These are phyloP conservation scores for Kuraishia hungarica DNA, from an alignment of 805 yeast species.

Conservation along the genomic window DNA sequence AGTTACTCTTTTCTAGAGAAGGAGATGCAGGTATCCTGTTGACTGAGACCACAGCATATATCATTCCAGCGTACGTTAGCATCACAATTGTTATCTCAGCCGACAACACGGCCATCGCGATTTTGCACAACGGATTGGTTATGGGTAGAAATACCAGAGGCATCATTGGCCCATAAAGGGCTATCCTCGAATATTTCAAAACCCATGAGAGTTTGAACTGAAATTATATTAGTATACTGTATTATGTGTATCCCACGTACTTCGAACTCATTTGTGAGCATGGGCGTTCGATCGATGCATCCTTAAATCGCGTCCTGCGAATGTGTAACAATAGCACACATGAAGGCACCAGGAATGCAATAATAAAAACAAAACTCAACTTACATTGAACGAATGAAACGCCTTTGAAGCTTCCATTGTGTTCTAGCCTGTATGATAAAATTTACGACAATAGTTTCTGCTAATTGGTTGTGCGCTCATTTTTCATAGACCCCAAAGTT, in stretches of 20 bases:
- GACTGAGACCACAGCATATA: background rate
- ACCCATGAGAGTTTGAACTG: slow-evolving; percentile 7
- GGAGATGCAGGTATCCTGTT: background rate
- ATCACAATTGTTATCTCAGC: slow-evolving; percentile 15
- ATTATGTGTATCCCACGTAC: background rate
- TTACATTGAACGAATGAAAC: background rate
- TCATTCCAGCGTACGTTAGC: slow-evolving; percentile 13
- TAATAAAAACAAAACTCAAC: background rate
- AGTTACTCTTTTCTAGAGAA: background rate
- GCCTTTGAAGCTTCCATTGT: background rate
- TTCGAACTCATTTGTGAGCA: too few relatives aligned
- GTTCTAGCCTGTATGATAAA: background rate
- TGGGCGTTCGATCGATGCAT: too few relatives aligned
- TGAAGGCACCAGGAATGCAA: too few relatives aligned
- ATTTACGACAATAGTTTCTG: too few relatives aligned
- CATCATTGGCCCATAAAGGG: slow-evolving; percentile 6
- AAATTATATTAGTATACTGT: background rate
- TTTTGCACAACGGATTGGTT: slow-evolving; percentile 17
- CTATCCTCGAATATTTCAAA: slow-evolving; percentile 9
- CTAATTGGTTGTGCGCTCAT: background rate
- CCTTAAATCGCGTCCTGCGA: too few relatives aligned
- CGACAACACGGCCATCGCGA: slow-evolving; percentile 18
- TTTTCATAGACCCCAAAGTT: background rate
- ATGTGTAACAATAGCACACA: too few relatives aligned
- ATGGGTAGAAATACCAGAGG: slow-evolving; percentile 11